A percentile compares a stretch with the other conserved stretches of the same genome.
Conservation (phyloP, 768 basidiomycete genomes). For the Kwoniella bestiolae region DNA sequence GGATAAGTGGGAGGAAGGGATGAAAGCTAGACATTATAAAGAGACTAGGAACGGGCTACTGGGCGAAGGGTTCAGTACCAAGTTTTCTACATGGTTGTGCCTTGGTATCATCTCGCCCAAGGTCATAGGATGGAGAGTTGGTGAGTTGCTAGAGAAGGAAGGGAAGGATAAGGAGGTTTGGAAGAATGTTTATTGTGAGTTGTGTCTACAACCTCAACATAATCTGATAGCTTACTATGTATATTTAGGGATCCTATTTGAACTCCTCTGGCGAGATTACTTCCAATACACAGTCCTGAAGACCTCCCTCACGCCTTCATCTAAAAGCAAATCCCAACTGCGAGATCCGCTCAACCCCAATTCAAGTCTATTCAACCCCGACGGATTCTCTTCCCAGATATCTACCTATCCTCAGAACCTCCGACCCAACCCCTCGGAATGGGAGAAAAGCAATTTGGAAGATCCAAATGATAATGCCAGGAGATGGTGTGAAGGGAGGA, state of each 20-base stretch:
- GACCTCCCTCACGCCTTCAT: conserved; percentile 29
- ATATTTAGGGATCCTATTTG: conserved; percentile 52
- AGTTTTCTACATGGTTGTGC: conserved; percentile 59
- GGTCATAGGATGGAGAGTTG: conserved; percentile 51
- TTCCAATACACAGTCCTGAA: conserved; percentile 57
- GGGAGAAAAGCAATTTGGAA: conserved; percentile 40
- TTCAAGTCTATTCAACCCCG: conserved; percentile 57
- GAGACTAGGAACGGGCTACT: conserved; percentile 59
- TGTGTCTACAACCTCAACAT: neutral
- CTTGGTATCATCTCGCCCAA: conserved; percentile 54
- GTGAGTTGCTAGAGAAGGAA: conserved; percentile 37
- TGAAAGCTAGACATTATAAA: conserved; percentile 57
- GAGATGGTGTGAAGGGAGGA: conserved; percentile 56
- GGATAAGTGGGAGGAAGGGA: conserved; percentile 35
- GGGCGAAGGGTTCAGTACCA: conserved; percentile 60
- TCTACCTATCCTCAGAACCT: conserved; percentile 31
- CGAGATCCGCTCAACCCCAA: conserved; percentile 31
- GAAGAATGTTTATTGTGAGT: conserved; percentile 58
- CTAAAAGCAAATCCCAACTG: neutral
- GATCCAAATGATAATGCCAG: conserved; percentile 46
- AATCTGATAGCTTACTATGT: too few relatives aligned
- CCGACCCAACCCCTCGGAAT: conserved; percentile 38
- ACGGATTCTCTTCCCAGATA: conserved; percentile 57
- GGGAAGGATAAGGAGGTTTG: conserved; percentile 48
- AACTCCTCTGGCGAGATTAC: conserved; percentile 61